Evolutionary conservation across 2,329 filamentous ascomycete species (phyloP).

Genomic region (Didymella segeticola): DNA sequence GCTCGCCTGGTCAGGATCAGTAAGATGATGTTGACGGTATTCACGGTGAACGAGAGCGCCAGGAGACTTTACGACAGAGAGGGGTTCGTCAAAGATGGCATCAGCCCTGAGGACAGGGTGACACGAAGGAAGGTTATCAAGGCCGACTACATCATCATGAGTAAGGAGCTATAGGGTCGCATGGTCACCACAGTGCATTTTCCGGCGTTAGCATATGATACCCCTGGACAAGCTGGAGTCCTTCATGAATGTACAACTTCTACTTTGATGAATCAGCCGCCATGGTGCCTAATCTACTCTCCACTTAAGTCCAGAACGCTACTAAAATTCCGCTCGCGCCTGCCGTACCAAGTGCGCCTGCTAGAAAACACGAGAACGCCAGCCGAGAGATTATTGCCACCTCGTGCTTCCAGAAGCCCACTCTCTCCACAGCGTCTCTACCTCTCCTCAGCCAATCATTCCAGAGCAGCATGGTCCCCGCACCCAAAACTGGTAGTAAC

Average conservation of each 20-base stretch:
- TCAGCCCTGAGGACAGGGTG: slow-evolving; percentile 57
- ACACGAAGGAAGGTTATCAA: slow-evolving; percentile 29
- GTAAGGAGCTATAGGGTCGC: slow-evolving; percentile 21
- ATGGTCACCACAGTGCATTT: not conserved
- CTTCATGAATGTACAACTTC: not conserved
- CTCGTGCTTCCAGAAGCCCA: not conserved
- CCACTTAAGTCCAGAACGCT: not conserved
- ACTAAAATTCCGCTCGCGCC: not conserved
- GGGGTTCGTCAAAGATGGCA: slow-evolving; percentile 63
- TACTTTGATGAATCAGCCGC: not conserved
- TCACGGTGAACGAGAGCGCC: slow-evolving; percentile 65
- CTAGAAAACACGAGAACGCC: not conserved
- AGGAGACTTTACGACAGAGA: slow-evolving; percentile 66
- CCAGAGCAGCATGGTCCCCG: no score
- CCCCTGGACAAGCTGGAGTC: not conserved
- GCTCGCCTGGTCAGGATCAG: slow-evolving; percentile 62
- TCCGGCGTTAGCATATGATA: slow-evolving; percentile 8
- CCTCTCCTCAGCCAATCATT: not conserved
- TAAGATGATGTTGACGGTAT: slow-evolving; percentile 79
- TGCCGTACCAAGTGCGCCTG: not conserved
- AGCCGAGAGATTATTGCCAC: not conserved
- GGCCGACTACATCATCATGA: slow-evolving; percentile 39
- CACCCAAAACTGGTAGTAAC: no score
- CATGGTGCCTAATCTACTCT: not conserved
- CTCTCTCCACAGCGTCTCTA: not conserved